These are phyloP conservation scores for Aspergillus eucalypticola DNA, from an alignment of 2,329 filamentous ascomycete genomes.

Conservation along the genomic window DNA sequence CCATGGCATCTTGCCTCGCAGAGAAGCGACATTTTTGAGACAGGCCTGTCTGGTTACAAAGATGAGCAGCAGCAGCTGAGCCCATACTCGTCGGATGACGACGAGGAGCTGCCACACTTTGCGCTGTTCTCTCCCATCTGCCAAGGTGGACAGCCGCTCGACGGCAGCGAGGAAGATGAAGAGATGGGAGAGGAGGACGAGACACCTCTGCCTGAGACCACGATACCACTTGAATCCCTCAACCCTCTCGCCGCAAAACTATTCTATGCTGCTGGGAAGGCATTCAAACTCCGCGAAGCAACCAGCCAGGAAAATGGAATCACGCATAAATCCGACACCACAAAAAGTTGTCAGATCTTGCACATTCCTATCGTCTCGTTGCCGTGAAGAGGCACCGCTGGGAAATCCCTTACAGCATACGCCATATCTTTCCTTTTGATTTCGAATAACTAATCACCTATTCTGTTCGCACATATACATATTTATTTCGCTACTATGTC, in stretches of 20 bases:
- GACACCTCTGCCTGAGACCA: background rate
- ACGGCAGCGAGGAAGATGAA: conserved; percentile 16
- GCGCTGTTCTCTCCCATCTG: conserved; percentile 23
- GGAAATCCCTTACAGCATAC: background rate
- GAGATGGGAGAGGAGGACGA: background rate
- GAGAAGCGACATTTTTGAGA: conserved; percentile 30
- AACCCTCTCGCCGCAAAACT: conserved; percentile 17
- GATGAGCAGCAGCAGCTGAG: conserved; percentile 22
- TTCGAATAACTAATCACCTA: conserved; percentile 2
- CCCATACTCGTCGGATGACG: conserved; percentile 19
- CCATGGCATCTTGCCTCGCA: conserved; percentile 37
- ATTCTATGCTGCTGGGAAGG: conserved; percentile 13
- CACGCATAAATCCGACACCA: background rate
- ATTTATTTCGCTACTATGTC: conserved; percentile 1
- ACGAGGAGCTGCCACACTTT: conserved; percentile 15
- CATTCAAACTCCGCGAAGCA: conserved; percentile 15
- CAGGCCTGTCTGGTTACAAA: conserved; percentile 18
- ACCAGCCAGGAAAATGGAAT: conserved; percentile 3
- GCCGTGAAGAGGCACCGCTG: background rate
- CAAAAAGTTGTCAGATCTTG: background rate
- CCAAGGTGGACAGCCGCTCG: conserved; percentile 17
- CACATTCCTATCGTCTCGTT: conserved; percentile 4
- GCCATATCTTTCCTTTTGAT: background rate
- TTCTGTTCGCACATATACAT: conserved; percentile 6
- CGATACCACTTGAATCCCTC: conserved; percentile 8